A percentile compares a stretch with the other conserved stretches of the same genome.
phyloP scores from a whole-genome alignment of 495 filamentous ascomycete genomes.

The Friedmanniomyces simplex region DNA sequence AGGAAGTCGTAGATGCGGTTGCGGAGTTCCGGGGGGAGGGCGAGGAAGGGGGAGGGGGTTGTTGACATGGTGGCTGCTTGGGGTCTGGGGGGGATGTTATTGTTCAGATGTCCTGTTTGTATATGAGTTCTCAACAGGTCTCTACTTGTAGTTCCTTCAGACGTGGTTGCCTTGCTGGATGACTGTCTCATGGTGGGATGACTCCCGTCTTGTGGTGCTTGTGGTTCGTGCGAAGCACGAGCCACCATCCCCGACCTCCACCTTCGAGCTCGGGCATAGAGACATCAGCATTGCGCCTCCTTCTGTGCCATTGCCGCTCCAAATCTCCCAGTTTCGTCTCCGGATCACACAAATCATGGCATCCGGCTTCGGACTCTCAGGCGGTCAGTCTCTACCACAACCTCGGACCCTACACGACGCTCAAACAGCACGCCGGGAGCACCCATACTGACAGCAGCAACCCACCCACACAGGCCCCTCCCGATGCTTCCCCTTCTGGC shows the following conservation, averaged over 20 bases:
- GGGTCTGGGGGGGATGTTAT: too few relatives aligned
- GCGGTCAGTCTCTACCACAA: background rate
- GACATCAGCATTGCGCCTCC: background rate
- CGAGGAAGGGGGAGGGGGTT: too few relatives aligned
- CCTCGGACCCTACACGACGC: background rate
- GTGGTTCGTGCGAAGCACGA: background rate
- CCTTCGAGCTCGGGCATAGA: background rate
- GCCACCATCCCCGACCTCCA: background rate
- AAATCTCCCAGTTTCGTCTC: background rate
- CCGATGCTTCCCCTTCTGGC: slow-evolving; percentile 99
- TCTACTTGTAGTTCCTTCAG: too few relatives aligned
- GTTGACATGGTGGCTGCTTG: too few relatives aligned
- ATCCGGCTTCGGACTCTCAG: slow-evolving; percentile 24
- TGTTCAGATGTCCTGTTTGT: too few relatives aligned
- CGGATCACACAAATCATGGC: slow-evolving; percentile 20
- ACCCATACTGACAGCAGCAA: background rate
- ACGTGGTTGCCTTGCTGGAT: too few relatives aligned
- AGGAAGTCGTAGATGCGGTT: too few relatives aligned
- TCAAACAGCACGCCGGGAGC: background rate
- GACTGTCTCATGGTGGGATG: background rate
- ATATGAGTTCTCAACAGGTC: too few relatives aligned
- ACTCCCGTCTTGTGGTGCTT: background rate
- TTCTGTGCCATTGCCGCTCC: background rate
- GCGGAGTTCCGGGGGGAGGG: too few relatives aligned
- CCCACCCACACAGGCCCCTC: slow-evolving; percentile 60